Conservation (phyloP, 441 rosid genomes). For the Croton setiger region DNA sequence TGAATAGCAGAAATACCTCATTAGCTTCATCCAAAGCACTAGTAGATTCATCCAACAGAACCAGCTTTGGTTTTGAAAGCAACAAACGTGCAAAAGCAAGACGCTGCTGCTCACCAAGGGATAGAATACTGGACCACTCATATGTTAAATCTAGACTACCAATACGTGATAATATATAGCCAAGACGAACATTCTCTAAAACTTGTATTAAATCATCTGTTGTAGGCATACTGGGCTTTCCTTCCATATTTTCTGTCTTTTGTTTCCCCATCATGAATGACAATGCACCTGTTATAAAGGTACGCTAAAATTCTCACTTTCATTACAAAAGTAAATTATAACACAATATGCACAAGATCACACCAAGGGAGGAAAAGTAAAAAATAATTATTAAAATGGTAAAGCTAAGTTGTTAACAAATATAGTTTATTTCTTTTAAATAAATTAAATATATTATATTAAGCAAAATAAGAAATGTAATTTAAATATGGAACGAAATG, state of each 20-base stretch:
- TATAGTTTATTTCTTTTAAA: too few species aligned
- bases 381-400: not conserved
- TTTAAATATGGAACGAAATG: too few species aligned
- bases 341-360: not conserved
- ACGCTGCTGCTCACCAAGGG: conserved; percentile 98
- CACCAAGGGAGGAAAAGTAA: not conserved
- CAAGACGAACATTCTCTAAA: conserved; percentile 70
- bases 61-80: conserved; percentile 80
- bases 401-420: not conserved
- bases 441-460: too few species aligned
- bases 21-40: conserved; percentile 94
- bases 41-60: conserved; percentile 82
- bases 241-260: conserved; percentile 23
- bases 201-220: conserved; percentile 61
- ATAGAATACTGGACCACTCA: conserved; percentile 97
- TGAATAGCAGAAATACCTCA: conserved; percentile 52
- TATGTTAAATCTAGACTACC: conserved; percentile 55
- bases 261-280: conserved; percentile 41
- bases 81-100: conserved; percentile 89
- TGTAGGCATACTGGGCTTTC: conserved; percentile 45
- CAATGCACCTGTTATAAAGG: conserved; percentile 37
- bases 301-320: not conserved
- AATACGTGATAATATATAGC: conserved; percentile 64
- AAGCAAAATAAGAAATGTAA: not conserved
- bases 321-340: not conserved